Evolutionary conservation across 2,329 filamentous ascomycete species (phyloP).

Genomic region (Cytospora leucostoma): DNA sequence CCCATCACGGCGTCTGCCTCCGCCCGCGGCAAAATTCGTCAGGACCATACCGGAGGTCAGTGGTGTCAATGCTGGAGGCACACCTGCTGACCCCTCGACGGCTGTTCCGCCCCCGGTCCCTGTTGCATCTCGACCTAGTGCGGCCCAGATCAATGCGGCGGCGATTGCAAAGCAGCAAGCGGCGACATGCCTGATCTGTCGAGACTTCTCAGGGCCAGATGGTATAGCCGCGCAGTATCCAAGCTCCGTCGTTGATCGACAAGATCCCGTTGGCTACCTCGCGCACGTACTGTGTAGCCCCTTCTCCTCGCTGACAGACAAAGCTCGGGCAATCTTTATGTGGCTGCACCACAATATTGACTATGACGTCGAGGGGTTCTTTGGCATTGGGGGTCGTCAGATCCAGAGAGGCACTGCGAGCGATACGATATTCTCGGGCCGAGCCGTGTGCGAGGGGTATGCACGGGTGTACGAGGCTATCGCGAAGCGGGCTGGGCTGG

Average conservation of each 20-base stretch:
- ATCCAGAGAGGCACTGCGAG: conserved; percentile 69
- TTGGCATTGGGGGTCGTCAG: conserved; percentile 54
- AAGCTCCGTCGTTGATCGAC: conserved; percentile 65
- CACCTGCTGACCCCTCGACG: conserved; percentile 28
- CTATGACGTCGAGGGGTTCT: conserved; percentile 82
- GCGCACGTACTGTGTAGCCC: conserved; percentile 76
- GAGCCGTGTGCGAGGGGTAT: conserved; percentile 91
- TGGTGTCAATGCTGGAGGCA: conserved; percentile 30
- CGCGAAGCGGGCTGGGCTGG: conserved; percentile 75
- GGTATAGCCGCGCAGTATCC: conserved; percentile 76
- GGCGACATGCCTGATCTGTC: conserved; percentile 70
- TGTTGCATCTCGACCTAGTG: conserved; percentile 52
- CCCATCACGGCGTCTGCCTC: conserved; percentile 44
- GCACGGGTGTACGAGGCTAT: conserved; percentile 79
- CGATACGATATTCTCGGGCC: conserved; percentile 72
- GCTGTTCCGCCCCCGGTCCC: conserved; percentile 55
- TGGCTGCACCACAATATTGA: conserved; percentile 94
- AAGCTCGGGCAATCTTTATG: conserved; percentile 88
- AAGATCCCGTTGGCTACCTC: conserved; percentile 69
- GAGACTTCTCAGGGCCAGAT: conserved; percentile 86
- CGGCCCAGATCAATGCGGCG: conserved; percentile 52
- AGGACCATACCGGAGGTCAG: conserved; percentile 36
- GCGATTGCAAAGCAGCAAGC: conserved; percentile 35
- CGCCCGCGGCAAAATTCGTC: conserved; percentile 38
- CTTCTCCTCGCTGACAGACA: conserved; percentile 83